These are phyloP conservation scores for Clarireedia sp. DNA, from an alignment of 2,329 filamentous ascomycete species.

Conservation along the genomic window DNA sequence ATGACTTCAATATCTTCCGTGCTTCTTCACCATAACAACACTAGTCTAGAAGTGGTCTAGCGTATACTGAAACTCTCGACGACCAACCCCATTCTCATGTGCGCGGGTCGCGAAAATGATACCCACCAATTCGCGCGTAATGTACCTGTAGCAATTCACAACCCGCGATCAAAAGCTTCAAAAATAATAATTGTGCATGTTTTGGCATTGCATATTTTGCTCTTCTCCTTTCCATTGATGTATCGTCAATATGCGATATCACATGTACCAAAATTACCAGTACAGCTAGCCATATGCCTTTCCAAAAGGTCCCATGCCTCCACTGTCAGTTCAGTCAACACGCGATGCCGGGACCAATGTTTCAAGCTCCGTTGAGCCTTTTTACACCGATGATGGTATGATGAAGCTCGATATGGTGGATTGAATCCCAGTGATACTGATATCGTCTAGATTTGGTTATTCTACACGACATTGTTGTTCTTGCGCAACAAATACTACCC, in stretches of 20 bases:
- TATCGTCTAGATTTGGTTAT: constrained; percentile 60
- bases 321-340: constrained; percentile 24
- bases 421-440: constrained; percentile 5
- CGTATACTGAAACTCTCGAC: not conserved
- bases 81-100: not conserved
- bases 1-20: not conserved
- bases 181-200: not conserved
- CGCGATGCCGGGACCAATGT: constrained; percentile 12
- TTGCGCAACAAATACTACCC: constrained; percentile 58
- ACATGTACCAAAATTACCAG: constrained; percentile 14
- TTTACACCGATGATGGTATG: constrained; percentile 55
- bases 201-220: constrained; percentile 4
- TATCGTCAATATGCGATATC: constrained; percentile 28
- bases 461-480: constrained; percentile 67
- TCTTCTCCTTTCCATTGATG: constrained; percentile 7
- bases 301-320: constrained; percentile 36
- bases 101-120: not conserved
- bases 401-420: not conserved
- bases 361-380: constrained; percentile 30
- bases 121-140: not conserved
- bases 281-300: constrained; percentile 12
- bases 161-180: not conserved
- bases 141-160: not conserved
- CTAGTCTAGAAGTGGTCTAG: not conserved
- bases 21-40: not conserved